These are phyloP conservation scores for Podospora pseudoanserina DNA, from an alignment of 495 filamentous ascomycete species.

Conservation along the genomic window DNA sequence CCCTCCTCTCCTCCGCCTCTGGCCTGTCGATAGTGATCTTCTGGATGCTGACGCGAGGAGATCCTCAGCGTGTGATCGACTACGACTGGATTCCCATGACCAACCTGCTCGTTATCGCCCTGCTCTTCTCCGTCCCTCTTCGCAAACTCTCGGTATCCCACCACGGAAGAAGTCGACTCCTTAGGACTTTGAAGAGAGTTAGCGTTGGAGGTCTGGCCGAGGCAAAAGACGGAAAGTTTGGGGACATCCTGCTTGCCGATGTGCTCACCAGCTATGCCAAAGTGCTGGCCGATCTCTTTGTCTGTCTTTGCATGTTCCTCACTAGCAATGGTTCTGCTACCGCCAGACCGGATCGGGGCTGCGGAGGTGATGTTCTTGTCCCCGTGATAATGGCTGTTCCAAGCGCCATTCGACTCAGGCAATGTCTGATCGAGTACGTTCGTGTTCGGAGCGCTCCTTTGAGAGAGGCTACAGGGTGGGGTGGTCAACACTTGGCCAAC, in stretches of 20 bases:
- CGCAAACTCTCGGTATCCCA: conserved; percentile 58
- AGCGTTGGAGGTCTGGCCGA: conserved; percentile 76
- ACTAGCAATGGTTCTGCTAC: conserved; percentile 63
- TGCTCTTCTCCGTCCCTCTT: conserved; percentile 69
- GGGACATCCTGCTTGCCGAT: conserved; percentile 91
- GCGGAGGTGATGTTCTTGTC: conserved; percentile 70
- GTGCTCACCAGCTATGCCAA: conserved; percentile 92
- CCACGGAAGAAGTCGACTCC: conserved; percentile 70
- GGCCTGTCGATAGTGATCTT: conserved; percentile 68
- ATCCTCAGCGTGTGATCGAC: conserved; percentile 59
- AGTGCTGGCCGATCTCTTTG: conserved; percentile 83
- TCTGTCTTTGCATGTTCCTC: conserved; percentile 88
- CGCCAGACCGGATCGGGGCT: conserved; percentile 71
- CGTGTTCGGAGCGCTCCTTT: conserved; percentile 60
- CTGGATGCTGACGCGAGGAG: conserved; percentile 73
- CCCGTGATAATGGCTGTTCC: conserved; percentile 79
- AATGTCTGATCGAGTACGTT: conserved; percentile 84
- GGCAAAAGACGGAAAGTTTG: conserved; percentile 80
- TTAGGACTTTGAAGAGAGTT: conserved; percentile 67
- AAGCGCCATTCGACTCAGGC: conserved; percentile 78
- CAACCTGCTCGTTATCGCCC: conserved; percentile 65
- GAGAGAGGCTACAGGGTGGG: conserved; percentile 52
- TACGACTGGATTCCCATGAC: conserved; percentile 80
- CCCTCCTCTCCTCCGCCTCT: conserved; percentile 66
- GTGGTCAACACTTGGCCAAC: conserved; percentile 85